Percentiles rank a stretch among this genome's conserved stretches.
phyloP scores from a whole-genome alignment of 768 basidiomycete species.

The Dacryopinax spathularia region DNA sequence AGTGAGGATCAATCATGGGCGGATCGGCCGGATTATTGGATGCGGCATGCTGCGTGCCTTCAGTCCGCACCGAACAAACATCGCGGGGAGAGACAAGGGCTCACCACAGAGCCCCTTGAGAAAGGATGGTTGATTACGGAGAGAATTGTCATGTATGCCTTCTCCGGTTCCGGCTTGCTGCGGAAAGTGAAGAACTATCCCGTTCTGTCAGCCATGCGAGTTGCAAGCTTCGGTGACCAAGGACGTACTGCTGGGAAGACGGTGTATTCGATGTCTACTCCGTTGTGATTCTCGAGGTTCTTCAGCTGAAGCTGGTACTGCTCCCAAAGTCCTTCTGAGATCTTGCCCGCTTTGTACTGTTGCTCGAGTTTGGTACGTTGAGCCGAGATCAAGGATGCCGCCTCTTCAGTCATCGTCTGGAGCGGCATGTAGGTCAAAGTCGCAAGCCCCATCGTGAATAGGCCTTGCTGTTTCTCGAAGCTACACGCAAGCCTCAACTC shows the following conservation, averaged over 20 bases:
- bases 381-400: not conserved
- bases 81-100: conserved; percentile 12
- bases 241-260: not conserved
- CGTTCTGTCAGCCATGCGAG: not conserved
- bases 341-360: conserved; percentile 4
- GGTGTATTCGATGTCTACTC: not conserved
- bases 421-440: conserved; percentile 23
- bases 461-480: conserved; percentile 7
- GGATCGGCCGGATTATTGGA: conserved; percentile 24
- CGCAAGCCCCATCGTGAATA: conserved; percentile 16
- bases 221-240: conserved; percentile 16
- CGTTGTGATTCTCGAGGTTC: conserved; percentile 17
- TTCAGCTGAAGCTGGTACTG: conserved; percentile 31
- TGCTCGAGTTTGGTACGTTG: not conserved
- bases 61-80: not conserved
- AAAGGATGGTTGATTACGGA: conserved; percentile 31
- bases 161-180: conserved; percentile 28
- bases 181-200: not conserved
- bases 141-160: conserved; percentile 32
- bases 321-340: conserved; percentile 24
- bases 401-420: not conserved
- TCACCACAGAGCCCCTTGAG: conserved; percentile 37
- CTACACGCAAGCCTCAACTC: conserved; percentile 6
- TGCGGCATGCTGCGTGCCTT: conserved; percentile 10
- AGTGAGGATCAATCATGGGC: conserved; percentile 31